Evolutionary conservation across 495 filamentous ascomycete genomes (phyloP).

Genomic region (Friedmanniomyces simplex): DNA sequence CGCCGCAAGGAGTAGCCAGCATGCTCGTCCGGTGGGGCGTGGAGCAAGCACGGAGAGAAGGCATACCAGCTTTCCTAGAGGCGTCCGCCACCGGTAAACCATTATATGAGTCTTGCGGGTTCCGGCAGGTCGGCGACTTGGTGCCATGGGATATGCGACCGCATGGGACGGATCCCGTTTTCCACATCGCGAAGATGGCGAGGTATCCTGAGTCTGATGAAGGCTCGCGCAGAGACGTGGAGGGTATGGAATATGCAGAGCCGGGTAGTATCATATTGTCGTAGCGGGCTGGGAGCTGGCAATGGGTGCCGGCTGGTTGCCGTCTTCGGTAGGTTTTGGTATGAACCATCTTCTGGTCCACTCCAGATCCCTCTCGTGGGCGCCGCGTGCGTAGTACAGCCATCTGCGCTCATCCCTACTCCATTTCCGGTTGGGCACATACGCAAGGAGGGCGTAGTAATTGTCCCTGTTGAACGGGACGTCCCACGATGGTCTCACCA

Average conservation of each 20-base stretch:
- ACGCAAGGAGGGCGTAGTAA: slow-evolving; percentile 42
- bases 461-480: slow-evolving; percentile 43
- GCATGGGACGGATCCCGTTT: not conserved
- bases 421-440: slow-evolving; percentile 23
- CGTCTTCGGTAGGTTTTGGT: not conserved
- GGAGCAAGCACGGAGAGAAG: not conserved
- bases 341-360: slow-evolving; percentile 12
- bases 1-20: not conserved
- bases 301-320: not conserved
- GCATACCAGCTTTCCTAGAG: slow-evolving; percentile 6
- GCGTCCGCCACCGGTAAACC: not conserved
- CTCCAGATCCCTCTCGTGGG: slow-evolving; percentile 18
- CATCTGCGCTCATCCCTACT: slow-evolving; percentile 12
- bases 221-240: not conserved
- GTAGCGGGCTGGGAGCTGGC: not conserved
- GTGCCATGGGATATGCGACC: slow-evolving; percentile 2
- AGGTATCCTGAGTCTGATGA: not conserved
- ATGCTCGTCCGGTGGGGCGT: slow-evolving; percentile 1
- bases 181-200: slow-evolving; percentile 7
- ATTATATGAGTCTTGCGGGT: not conserved
- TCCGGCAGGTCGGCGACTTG: not conserved
- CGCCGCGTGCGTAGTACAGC: slow-evolving; percentile 18
- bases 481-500: slow-evolving; percentile 34
- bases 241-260: not conserved
- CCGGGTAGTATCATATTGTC: not conserved